These are phyloP conservation scores for Ascochyta fabae DNA, from an alignment of 2,329 filamentous ascomycete genomes.

Conservation along the genomic window DNA sequence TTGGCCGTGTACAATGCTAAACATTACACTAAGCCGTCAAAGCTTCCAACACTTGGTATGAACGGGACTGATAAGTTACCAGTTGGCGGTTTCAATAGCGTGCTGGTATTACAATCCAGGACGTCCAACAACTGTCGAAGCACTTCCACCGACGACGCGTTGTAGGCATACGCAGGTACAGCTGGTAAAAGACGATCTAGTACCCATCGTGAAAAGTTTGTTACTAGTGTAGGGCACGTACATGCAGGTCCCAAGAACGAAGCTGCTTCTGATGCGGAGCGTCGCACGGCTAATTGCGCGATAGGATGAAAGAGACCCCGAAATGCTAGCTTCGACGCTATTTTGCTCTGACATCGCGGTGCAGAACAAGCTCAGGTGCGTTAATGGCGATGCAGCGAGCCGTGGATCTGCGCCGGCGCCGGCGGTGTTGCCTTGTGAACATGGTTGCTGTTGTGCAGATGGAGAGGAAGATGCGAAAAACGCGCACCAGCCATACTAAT, in stretches of 20 bases:
- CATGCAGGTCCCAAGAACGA: slow-evolving; percentile 20
- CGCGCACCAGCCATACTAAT: not conserved
- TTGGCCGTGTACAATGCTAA: not conserved
- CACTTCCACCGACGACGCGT: not conserved
- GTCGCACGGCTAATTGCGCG: slow-evolving; percentile 3
- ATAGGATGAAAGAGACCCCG: slow-evolving; percentile 11
- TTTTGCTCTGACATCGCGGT: not conserved
- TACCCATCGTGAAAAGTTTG: not conserved
- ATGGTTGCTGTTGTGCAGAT: not conserved
- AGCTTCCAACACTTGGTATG: not conserved
- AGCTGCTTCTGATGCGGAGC: not conserved
- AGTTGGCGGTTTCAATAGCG: not conserved
- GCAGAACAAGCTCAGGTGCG: not conserved
- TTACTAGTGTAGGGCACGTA: slow-evolving; percentile 1
- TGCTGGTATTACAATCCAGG: not conserved
- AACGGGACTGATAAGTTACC: not conserved
- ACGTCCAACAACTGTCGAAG: not conserved
- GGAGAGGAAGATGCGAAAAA: not conserved
- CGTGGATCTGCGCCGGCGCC: not conserved
- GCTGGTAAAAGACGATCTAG: not conserved
- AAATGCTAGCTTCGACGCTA: slow-evolving; percentile 1
- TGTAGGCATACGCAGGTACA: not conserved
- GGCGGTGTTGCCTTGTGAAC: not conserved
- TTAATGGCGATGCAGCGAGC: not conserved
- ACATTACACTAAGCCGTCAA: not conserved